These are phyloP conservation scores for Solanum corneliomulleri DNA, from an alignment of 257 asterid genomes.

Conservation along the genomic window DNA sequence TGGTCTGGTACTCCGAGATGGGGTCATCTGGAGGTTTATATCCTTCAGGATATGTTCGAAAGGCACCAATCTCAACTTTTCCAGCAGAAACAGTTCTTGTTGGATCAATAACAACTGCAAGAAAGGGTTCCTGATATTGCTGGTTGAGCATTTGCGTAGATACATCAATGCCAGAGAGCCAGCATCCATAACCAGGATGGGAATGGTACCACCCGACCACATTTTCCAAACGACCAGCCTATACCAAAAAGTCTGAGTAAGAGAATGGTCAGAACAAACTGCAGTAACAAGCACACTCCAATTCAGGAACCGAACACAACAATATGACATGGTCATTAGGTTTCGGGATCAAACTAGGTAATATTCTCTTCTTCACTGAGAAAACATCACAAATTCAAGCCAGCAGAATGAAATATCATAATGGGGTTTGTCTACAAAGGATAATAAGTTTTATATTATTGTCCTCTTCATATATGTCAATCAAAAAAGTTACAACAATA, in stretches of 20 bases:
- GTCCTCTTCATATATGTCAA: background rate
- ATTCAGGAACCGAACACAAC: background rate
- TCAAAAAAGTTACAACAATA: background rate
- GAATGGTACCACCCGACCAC: constrained; percentile 99
- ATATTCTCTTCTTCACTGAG: background rate
- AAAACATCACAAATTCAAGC: background rate
- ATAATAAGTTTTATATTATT: background rate
- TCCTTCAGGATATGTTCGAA: constrained; percentile 91
- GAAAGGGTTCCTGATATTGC: constrained; percentile 90
- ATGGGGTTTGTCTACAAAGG: background rate
- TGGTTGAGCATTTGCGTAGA: constrained; percentile 97
- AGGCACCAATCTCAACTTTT: constrained; percentile 96
- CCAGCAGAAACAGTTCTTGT: constrained; percentile 98
- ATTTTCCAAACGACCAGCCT: constrained; percentile 96
- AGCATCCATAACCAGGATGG: constrained; percentile 99
- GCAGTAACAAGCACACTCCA: background rate
- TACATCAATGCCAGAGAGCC: constrained; percentile 99
- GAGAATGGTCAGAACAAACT: background rate
- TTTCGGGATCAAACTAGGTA: background rate
- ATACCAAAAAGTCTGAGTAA: background rate
- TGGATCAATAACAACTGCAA: constrained; percentile 98
- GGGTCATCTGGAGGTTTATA: constrained; percentile 96
- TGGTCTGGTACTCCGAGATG: constrained; percentile 90
- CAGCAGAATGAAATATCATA: background rate
- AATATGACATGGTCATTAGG: background rate